A percentile compares a stretch with the other conserved stretches of the same genome.
These are phyloP conservation scores for Helotiales sp. DNA, from an alignment of 2,329 filamentous ascomycete genomes.

Conservation along the genomic window DNA sequence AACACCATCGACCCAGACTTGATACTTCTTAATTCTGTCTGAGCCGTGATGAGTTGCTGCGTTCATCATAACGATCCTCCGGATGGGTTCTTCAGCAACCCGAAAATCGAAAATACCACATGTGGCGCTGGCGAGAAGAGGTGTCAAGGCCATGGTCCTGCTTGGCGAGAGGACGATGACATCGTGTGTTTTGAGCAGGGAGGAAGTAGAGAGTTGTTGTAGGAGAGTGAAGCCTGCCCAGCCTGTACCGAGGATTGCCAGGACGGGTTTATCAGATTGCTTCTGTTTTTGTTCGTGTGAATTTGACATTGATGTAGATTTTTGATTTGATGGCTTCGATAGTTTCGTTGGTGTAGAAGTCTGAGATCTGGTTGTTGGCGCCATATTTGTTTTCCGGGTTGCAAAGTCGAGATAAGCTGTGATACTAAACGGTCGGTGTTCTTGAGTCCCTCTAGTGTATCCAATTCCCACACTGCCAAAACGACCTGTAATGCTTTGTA, in stretches of 20 bases:
- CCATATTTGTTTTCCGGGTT: constrained; percentile 4
- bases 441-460: no score
- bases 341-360: constrained; percentile 5
- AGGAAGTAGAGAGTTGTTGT: constrained; percentile 43
- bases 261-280: constrained; percentile 17
- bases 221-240: constrained; percentile 49
- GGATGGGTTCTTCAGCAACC: constrained; percentile 51
- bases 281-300: background rate
- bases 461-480: no score
- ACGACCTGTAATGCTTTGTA: no score
- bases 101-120: constrained; percentile 52
- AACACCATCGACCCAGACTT: constrained; percentile 47
- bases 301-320: background rate
- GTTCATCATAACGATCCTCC: constrained; percentile 39
- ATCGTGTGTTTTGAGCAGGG: constrained; percentile 40
- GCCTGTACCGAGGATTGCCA: constrained; percentile 46
- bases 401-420: no score
- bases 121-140: constrained; percentile 51
- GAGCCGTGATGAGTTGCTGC: background rate
- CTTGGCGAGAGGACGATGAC: constrained; percentile 50
- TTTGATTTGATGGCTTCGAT: background rate
- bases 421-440: no score
- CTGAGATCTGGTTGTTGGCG: constrained; percentile 12
- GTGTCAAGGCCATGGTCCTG: constrained; percentile 51
- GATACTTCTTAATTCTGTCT: constrained; percentile 45